Evolutionary conservation across 2,329 filamentous ascomycete genomes (phyloP).

Genomic region (Immersiporthe knoxdaviesiana): DNA sequence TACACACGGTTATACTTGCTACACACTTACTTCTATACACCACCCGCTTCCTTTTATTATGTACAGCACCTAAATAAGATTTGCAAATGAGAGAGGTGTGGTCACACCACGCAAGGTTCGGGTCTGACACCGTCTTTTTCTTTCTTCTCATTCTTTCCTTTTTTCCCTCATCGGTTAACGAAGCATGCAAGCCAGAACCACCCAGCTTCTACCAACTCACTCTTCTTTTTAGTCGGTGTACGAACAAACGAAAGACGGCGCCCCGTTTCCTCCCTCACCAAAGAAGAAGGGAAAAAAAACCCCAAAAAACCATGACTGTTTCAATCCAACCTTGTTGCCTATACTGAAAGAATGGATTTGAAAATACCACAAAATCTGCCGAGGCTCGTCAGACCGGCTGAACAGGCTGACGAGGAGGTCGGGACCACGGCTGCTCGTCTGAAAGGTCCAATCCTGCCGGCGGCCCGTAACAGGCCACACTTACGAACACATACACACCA

Average conservation of each 20-base stretch:
- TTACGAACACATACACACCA: background rate
- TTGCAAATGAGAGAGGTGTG: background rate
- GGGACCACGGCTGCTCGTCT: background rate
- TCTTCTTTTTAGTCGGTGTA: background rate
- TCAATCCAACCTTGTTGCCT: background rate
- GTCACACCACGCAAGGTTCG: background rate
- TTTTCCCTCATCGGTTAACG: slow-evolving; percentile 1
- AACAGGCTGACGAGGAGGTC: slow-evolving; percentile 3
- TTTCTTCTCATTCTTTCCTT: too few relatives aligned
- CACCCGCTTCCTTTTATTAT: background rate
- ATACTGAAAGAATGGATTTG: too few relatives aligned
- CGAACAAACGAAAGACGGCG: background rate
- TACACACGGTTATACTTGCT: background rate
- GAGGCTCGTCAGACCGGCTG: background rate
- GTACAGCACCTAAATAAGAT: background rate
- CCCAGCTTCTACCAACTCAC: background rate
- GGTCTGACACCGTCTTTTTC: background rate
- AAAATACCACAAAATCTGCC: background rate
- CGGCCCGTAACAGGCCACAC: background rate
- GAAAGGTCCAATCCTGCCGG: background rate
- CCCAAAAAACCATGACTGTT: background rate
- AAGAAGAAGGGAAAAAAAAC: too few relatives aligned
- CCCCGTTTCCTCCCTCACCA: background rate
- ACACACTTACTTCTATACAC: background rate
- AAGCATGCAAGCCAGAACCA: background rate